phyloP scores from a whole-genome alignment of 371 early-diverging fungal species.

The Lichtheimia hyalospora region DNA sequence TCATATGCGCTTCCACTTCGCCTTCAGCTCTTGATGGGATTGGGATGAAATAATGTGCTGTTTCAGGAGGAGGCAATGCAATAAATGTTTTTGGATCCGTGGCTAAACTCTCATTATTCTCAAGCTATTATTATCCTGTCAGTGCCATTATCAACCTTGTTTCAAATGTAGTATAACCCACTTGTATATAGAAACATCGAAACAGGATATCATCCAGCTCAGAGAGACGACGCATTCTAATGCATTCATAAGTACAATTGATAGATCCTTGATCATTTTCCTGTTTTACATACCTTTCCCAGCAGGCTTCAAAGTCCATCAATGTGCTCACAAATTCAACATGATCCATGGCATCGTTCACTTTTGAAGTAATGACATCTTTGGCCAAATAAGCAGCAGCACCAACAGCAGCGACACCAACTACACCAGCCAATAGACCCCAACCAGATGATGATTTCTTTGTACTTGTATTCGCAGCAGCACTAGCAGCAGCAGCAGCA shows the following conservation, averaged over 20 bases:
- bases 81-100: slow-evolving; percentile 47
- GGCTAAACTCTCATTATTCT: slow-evolving; percentile 19
- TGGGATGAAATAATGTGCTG: slow-evolving; percentile 33
- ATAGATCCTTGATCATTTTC: not conserved
- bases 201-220: slow-evolving; percentile 45
- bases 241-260: not conserved
- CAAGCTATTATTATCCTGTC: slow-evolving; percentile 11
- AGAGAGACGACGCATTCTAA: slow-evolving; percentile 39
- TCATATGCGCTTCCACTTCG: slow-evolving; percentile 54
- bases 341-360: slow-evolving; percentile 48
- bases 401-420: slow-evolving; percentile 52
- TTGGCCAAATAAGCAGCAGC: slow-evolving; percentile 47
- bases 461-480: not conserved
- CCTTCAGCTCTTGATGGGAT: slow-evolving; percentile 23
- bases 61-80: slow-evolving; percentile 42
- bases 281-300: slow-evolving; percentile 25
- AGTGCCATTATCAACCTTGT: not conserved
- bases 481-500: not conserved
- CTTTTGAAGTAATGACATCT: slow-evolving; percentile 33
- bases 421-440: slow-evolving; percentile 55
- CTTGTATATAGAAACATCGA: slow-evolving; percentile 57
- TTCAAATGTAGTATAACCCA: slow-evolving; percentile 7
- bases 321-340: slow-evolving; percentile 52
- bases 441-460: slow-evolving; percentile 18
- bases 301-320: slow-evolving; percentile 32